Base-by-base conservation (phyloP, 768 basidiomycete species). In the Lactifluus hygrophoroides region DNA sequence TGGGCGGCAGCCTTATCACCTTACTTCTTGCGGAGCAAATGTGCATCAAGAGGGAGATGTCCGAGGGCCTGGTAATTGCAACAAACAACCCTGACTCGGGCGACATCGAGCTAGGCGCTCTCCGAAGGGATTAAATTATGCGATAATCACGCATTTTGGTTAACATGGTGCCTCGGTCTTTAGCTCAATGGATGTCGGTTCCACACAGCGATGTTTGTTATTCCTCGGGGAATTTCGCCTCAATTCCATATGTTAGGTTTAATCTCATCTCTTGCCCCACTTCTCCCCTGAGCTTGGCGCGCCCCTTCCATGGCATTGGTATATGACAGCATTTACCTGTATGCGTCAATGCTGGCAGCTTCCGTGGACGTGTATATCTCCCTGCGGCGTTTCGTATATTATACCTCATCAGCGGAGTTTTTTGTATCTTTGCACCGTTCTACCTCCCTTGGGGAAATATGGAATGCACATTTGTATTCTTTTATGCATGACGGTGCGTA, bases 41-140 rank as follows among this genome's bases (percentile, higher is more conserved):
- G 27, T 94, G 95, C 68, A 88, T 95, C 27, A 84, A 80, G 66
- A 76, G 93, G 43, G 93, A 96, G 73, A 91, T 96, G 91, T 73
- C 75, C 19, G 91, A 94, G 68, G 93, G 92, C 8, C 71, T 95
- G 60, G 76, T 73, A 19, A 77, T 88, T 35, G 73, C 75, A 47
- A 68, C 66, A 38, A 70, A 73, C 38, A 70, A 75, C 50, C 67
- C 75, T 10, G 79, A 77, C 30, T 66, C 68, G 19, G 80, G 83
- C 42, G 79, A 84, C 44, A 76, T 85, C 61, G 83, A 81, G 66
- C 73, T 80, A 74, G 76, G 74, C 34, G 75, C 65, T 51, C 65
- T 75, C 68, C 58, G 84, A 74, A 69, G 77, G 51, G 64, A 66
- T 68, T 85, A 79, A 70, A 80, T 3, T 23, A 38, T 9, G 43